Base-by-base conservation (phyloP, 345 rosid genomes). In the Populus alba region DNA sequence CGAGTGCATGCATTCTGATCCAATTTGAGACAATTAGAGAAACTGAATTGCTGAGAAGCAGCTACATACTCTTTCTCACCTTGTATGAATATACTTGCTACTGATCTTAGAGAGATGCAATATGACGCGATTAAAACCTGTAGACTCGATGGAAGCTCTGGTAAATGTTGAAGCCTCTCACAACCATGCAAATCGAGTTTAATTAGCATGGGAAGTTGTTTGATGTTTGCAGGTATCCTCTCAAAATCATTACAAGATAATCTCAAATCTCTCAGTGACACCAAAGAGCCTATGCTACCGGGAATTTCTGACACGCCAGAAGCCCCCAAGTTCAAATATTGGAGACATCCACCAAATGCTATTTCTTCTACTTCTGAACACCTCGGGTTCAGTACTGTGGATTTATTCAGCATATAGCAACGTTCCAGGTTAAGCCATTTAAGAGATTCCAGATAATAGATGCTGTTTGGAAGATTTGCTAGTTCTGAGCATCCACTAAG, bases 151-250 rank as follows among this genome's bases (percentile, higher is more conserved):
- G 79, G 83, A 80, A 71, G 68, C 38, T 71, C 37, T 7, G 69
- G 76, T 41, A 81, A 27, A 45, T 20, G 33, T 18, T 39, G 68
- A 67, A 41, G 45, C 45, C 2, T 9, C 45, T 0, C 0, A 9
- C 45, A 39, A 0, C 0, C 0, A 8, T 0, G 0, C 12, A 41
- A 9, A 41, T 9, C 0, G 0, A 41, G 45, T 41, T 9, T 0
- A 41, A 2, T 9, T 9, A 41, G 45, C 45, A 0, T 9, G 12
- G 45, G 3, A 41, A 41, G 12, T 9, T 9, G 45, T 12, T 41
- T 41, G 12, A 41, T 41, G 45, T 0, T 41, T 41, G 12, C 12
- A 11, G 45, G 45, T 41, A 41, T 41, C 12, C 45, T 41, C 45
- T 41, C 12, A 41, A 9, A 41, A 41, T 9, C 0, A 41, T 2